Evolutionary conservation across 202 grass and related monocot genomes (phyloP).

Genomic region (Dendrocalamus latiflorus): DNA sequence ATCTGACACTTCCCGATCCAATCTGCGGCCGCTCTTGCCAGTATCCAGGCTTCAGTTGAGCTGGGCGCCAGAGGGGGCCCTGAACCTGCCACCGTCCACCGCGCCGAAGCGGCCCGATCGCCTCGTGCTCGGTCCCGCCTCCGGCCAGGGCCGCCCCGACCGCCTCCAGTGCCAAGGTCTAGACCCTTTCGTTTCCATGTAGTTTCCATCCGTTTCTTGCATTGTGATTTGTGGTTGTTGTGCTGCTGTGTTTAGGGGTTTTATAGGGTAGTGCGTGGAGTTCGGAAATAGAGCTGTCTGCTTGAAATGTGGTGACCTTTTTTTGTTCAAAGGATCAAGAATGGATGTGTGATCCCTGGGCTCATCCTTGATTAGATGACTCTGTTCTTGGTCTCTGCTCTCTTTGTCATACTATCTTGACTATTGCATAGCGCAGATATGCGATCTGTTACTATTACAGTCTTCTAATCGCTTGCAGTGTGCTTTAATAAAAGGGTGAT

Average conservation of each 20-base stretch:
- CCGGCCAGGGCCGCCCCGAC: slow-evolving; percentile 61
- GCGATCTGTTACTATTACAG: neutral
- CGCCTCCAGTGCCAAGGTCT: slow-evolving; percentile 81
- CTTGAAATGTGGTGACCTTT: neutral
- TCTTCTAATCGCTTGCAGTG: neutral
- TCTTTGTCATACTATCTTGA: neutral
- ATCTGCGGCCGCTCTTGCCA: slow-evolving; percentile 28
- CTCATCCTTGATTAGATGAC: neutral
- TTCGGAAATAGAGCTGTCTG: neutral
- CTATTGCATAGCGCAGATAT: neutral
- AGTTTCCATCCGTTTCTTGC: neutral
- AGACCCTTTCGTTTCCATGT: neutral
- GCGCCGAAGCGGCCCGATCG: slow-evolving; percentile 35
- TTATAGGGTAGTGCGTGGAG: neutral
- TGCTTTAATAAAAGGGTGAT: neutral
- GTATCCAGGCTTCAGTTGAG: slow-evolving; percentile 50
- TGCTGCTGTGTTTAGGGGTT: neutral
- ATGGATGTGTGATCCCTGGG: neutral
- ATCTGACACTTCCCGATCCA: slow-evolving; percentile 2
- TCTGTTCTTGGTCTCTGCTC: neutral
- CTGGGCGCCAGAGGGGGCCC: slow-evolving; percentile 31
- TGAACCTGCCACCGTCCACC: neutral
- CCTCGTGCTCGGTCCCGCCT: slow-evolving; percentile 55
- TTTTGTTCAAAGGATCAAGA: neutral
- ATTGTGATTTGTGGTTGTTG: neutral